Evolutionary conservation across 2,329 filamentous ascomycete species (phyloP).

Genomic region (Claviceps lovelessii): DNA sequence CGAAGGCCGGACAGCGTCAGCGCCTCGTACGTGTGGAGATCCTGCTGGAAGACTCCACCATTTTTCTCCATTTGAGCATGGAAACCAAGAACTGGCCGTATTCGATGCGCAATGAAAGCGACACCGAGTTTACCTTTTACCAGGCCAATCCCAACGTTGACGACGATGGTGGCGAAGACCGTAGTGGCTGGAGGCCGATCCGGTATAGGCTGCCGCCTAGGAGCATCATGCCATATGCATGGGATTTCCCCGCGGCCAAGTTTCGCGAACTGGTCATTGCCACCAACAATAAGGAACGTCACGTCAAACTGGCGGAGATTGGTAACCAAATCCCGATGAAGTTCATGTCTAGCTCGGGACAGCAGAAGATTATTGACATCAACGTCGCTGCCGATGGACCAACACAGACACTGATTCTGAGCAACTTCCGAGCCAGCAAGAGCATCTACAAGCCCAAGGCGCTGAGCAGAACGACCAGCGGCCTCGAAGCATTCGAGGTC

Average conservation of each 20-base stretch:
- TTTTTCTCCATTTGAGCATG: constrained; percentile 80
- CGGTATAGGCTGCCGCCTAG: constrained; percentile 81
- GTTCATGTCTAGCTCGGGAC: constrained; percentile 51
- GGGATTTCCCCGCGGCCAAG: constrained; percentile 98
- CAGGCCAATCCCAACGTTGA: constrained; percentile 88
- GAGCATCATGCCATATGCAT: constrained; percentile 98
- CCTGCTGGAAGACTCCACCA: constrained; percentile 80
- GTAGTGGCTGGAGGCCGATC: constrained; percentile 82
- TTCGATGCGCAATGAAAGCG: constrained; percentile 96
- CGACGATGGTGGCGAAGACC: constrained; percentile 72
- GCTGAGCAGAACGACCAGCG: constrained; percentile 31
- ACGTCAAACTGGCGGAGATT: constrained; percentile 91
- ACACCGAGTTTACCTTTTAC: constrained; percentile 91
- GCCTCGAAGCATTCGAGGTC: constrained; percentile 64
- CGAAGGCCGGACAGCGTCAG: constrained; percentile 79
- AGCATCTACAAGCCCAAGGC: constrained; percentile 64
- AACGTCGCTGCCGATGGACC: constrained; percentile 92
- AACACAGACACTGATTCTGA: constrained; percentile 84
- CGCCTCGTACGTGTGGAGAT: constrained; percentile 77
- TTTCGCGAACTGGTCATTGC: constrained; percentile 77
- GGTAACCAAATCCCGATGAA: constrained; percentile 94
- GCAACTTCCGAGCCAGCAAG: constrained; percentile 84
- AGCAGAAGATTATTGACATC: constrained; percentile 85
- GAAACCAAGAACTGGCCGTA: constrained; percentile 97
- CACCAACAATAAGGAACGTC: constrained; percentile 45